Base-by-base conservation (phyloP, 78 protist genomes). In the Cyanophora paradoxa region DNA sequence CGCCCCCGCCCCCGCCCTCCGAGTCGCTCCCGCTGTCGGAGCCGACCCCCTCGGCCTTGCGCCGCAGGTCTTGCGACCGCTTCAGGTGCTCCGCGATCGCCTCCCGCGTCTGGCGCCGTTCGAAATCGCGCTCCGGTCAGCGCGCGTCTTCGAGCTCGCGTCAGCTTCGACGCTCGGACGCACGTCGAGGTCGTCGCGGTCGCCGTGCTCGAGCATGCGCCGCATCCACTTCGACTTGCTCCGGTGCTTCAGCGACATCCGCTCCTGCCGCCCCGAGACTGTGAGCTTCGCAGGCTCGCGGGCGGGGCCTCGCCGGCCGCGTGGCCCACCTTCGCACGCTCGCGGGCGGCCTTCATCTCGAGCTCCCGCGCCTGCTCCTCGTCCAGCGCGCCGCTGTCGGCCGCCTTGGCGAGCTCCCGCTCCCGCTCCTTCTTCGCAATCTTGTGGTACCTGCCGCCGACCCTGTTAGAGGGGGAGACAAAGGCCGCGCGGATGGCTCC, bases 221-320 rank as follows among this genome's bases (percentile, higher is more conserved):
- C n/a, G 14, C 37, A 64, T 52, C 71, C 71, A 64, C 54, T 41
- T 37, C 24, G 56, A 37, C 16, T 48, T 64, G 71, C 40, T 64
- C 71, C 40, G 37, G 71, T 64, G 71, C 54, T 64, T 64, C 34
- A 64, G 71, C 14, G 71, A 26, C 71, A 64, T 17, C 31, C 71
- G 71, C 54, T 64, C 71, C 54, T 64, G 54, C 56, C 54, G 42
- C 26, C 71, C 50, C 7, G 50, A 44, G 24, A 44, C 50, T 14
- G 50, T 14, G 24, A 44, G 24, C 7, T 7, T 14, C 50, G 13
- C 50, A 44, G 50, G 13, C 50, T 3, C 28, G 16, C 28, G 58
- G 31, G 7, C 8, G 58, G 58, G 16, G 7, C 46, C 33, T 30
- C 68, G 30, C 68, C 54, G 52, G 10, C 52, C n/a, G n/a, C n/a